Base-by-base conservation (phyloP, 2,329 filamentous ascomycete genomes). In the Fusarium sp. region DNA sequence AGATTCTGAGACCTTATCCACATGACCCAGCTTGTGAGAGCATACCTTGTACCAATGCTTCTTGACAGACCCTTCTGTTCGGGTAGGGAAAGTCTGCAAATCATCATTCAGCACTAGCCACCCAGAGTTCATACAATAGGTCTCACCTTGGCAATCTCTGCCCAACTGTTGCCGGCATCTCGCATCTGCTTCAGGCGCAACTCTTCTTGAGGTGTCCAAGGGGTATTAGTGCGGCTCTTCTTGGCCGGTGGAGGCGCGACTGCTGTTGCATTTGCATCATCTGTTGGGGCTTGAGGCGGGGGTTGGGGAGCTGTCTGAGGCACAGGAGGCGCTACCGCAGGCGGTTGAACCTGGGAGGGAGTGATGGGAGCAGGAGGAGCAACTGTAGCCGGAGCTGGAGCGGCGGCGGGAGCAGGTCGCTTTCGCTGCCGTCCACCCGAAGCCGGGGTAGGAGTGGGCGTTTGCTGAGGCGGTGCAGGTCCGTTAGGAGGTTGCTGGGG, bases 21-120 rank as follows among this genome's bases (percentile, higher is more conserved):
- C 18, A 34, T 17, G n/a, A 22, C n/a, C 20, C n/a, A 20, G 8
- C 34, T n/a, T 53, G 20, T 20, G 8, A 11, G 31, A 38, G 36
- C 82, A 58, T 84, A 94, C 93, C 87, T 98, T 98, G 82, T 99
- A 98, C 95, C 96, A 99, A 80, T 99, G 96, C 83, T 98, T 99
- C 86, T 98, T 99, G 22, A 99, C 96, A 76, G 95, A 98, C 9
- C 96, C 96, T 82, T 99, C 96, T 42, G 96, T 99, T 75, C 96
- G 88, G 24, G 90, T 91, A 13, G 96, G 95, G 78, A 99, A 99
- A 4, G 92, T 95, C 93, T 97, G 57, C n/a, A 36, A 7, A n/a
- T 39, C 14, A 31, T 36, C 14, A n/a, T 39, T 69, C 13, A 38
- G 51, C 44, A 26, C 49, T 43, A 45, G 39, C 60, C 15, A 65